phyloP scores from a whole-genome alignment of 176 grass and related monocot genomes.

The Echinochloa phyllopogon region DNA sequence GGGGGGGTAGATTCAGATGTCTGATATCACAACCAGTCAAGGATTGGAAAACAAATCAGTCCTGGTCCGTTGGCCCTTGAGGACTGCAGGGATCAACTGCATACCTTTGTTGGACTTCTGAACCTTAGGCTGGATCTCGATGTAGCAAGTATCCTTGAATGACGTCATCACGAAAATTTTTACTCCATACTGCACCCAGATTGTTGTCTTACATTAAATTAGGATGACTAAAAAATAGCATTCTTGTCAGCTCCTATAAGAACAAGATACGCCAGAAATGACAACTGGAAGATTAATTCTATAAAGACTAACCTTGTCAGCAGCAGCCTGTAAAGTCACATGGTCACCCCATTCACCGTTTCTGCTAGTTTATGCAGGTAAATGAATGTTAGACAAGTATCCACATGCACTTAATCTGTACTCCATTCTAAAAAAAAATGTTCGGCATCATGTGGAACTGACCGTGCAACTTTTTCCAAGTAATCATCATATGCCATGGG shows the following conservation, averaged over 20 bases:
- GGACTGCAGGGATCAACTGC: conserved; percentile 12
- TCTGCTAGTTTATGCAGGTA: conserved; percentile 54
- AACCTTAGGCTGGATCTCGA: conserved; percentile 94
- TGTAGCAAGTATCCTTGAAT: conserved; percentile 99
- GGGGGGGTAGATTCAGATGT: background rate
- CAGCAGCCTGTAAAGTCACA: conserved; percentile 94
- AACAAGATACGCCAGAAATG: conserved; percentile 26
- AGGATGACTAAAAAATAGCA: conserved; percentile 31
- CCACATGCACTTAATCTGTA: conserved; percentile 10
- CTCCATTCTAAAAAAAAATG: background rate
- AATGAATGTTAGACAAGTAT: conserved; percentile 35
- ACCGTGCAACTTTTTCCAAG: conserved; percentile 80
- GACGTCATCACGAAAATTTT: conserved; percentile 98
- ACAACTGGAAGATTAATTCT: conserved; percentile 35
- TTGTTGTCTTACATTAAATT: conserved; percentile 52
- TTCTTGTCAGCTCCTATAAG: conserved; percentile 33
- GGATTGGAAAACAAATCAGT: background rate
- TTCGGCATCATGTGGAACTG: conserved; percentile 20
- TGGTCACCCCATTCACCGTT: conserved; percentile 96
- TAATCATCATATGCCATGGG: conserved; percentile 95
- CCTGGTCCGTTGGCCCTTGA: background rate
- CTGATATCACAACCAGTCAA: background rate
- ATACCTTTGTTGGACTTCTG: conserved; percentile 97
- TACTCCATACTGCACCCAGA: conserved; percentile 80
- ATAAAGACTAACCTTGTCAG: conserved; percentile 71